Base-by-base conservation (phyloP, 2,329 filamentous ascomycete species). In the Metarhizium humberi region DNA sequence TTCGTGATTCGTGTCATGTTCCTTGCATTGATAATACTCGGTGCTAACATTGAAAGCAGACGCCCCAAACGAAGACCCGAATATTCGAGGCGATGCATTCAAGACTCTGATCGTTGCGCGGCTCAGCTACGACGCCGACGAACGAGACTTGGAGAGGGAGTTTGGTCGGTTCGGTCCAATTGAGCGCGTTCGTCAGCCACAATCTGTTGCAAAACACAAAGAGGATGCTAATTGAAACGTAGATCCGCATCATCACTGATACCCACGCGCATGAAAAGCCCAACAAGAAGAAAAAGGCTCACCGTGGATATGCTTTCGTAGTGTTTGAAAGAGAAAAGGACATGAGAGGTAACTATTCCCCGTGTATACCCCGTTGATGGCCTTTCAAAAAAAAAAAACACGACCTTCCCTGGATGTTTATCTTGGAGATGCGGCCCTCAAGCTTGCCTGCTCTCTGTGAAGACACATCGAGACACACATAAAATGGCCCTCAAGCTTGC, bases 251-350 rank as follows among this genome's bases (percentile, higher is more conserved):
- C 63, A 83, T 96, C 62, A 84, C 84, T 65, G 87, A 95, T 69
- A 86, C 84, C 4, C 84, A 89, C 63, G 80, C 84, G 58, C 74
- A 80, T 62, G 81, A 81, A 67, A 87, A 80, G 71, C 82, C 79
- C 55, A 88, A 86, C 65, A 90, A 92, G 74, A 86, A 89, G 68
- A 87, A 87, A 68, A 91, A 91, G 75, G 76, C 86, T 52, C 89
- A 95, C 67, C 81, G 87, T 66, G 94, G 94, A 59, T 99, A 99
- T 72, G 94, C 90, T 58, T 99, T 99, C 69, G 87, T 99, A 63
- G 90, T 97, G 54, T 99, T 92, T 69, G 92, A 97, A 73, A 87
- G 90, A 71, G 94, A 97, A 75, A 92, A 92, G 73, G 94, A 97
- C 70, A 96, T 97, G 92, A 95, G 95, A 90, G 91, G 92, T 96